Percentiles rank a stretch among this genome's conserved stretches.
These are phyloP conservation scores for Alternaria postmessia DNA, from an alignment of 2,329 filamentous ascomycete species.

Conservation along the genomic window DNA sequence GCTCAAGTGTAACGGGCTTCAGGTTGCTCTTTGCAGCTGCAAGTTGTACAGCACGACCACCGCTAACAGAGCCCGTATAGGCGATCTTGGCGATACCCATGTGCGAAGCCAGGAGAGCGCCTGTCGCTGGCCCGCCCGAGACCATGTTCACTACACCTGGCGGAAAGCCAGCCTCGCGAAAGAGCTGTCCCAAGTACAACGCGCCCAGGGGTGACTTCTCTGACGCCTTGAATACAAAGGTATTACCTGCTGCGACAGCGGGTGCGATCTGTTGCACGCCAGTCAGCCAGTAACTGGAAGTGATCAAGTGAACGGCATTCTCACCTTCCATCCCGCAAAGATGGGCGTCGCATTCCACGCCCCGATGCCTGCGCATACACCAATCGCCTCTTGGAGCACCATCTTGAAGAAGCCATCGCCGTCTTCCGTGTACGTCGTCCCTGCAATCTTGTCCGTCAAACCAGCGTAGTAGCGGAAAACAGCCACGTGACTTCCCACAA, in stretches of 20 bases:
- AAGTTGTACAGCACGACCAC: conserved; percentile 52
- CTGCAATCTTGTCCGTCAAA: conserved; percentile 35
- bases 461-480: conserved; percentile 4
- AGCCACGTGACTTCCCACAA: conserved; percentile 8
- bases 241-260: conserved; percentile 47
- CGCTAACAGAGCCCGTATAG: conserved; percentile 52
- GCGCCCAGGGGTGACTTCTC: conserved; percentile 39
- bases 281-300: conserved; percentile 14
- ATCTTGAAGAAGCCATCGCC: neutral
- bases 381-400: conserved; percentile 27
- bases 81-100: conserved; percentile 55
- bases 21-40: conserved; percentile 49
- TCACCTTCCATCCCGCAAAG: conserved; percentile 14
- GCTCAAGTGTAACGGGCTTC: conserved; percentile 56
- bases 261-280: conserved; percentile 41
- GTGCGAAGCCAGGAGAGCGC: conserved; percentile 50
- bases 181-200: conserved; percentile 32
- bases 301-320: neutral
- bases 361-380: conserved; percentile 43
- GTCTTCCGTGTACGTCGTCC: conserved; percentile 20
- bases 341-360: conserved; percentile 38
- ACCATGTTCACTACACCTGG: conserved; percentile 53
- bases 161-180: conserved; percentile 49
- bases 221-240: conserved; percentile 38
- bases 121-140: conserved; percentile 41